phyloP scores from a whole-genome alignment of 2,329 filamentous ascomycete genomes.

The Coniochaeta sp. region DNA sequence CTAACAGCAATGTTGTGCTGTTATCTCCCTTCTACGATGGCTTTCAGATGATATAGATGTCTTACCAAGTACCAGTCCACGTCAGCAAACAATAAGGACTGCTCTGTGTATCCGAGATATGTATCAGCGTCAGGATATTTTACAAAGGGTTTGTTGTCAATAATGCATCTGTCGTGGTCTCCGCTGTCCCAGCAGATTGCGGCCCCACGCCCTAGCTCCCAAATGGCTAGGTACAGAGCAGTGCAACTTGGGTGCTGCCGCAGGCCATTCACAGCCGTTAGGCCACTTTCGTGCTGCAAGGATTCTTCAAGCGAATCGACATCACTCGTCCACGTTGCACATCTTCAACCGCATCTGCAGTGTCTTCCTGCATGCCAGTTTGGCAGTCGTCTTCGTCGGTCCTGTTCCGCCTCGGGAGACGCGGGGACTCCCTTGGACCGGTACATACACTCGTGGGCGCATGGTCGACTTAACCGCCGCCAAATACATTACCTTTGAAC shows the following conservation, averaged over 20 bases:
- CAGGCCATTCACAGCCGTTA: neutral
- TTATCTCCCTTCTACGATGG: neutral
- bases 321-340: slow-evolving; percentile 4
- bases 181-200: neutral
- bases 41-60: neutral
- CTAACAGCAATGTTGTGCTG: neutral
- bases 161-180: neutral
- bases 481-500: no score
- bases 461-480: neutral
- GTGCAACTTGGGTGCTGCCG: neutral
- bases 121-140: neutral
- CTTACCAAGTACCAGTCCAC: neutral
- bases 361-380: neutral
- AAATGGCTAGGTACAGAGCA: neutral
- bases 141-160: neutral
- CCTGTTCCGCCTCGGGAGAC: neutral
- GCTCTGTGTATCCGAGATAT: neutral
- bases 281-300: neutral
- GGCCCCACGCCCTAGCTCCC: neutral
- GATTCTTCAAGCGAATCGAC: neutral
- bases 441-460: neutral
- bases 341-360: slow-evolving; percentile 1
- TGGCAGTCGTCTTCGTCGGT: neutral
- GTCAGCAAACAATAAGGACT: neutral
- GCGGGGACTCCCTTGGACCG: neutral